Evolutionary conservation across 345 rosid genomes (phyloP), one percentile per base, ranked within the genome.

Genomic region (Nephelium lappaceum): DNA sequence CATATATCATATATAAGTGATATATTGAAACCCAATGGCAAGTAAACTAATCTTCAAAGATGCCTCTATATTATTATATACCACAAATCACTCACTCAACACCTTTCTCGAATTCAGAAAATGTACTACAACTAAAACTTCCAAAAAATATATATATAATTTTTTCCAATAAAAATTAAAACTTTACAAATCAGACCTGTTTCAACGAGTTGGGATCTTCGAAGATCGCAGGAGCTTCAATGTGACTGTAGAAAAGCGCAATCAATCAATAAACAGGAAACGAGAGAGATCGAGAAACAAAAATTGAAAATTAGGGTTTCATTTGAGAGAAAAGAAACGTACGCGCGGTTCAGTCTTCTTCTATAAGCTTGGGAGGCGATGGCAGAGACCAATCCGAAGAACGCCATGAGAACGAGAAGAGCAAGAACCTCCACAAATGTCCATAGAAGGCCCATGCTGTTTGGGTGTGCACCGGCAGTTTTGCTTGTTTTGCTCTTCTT

Each of bases 201-300:
- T 90, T 92, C 69, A 88, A 81, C 2, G 97, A 90, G 79, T 78
- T 90, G 8, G 97, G 98, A 91, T 93, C 98, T 83, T 96, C 93
- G 73, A 96, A 86, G 73, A 88, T 45, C 60, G 88, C 89, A 67
- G 90, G 81, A 24, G 84, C 87, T 71, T 88, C 95, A 51, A 88
- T 85, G 70, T 89, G 91, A 75, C 99, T 95, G 76, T 1, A 75
- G 78, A 75, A 69, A 42, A 63, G 12, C 64, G 27, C 8, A 68
- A 62, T 49, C 8, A 68, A 62, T 49, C 53, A 64, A 61, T 58
- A 23, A 69, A 41, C 36, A 53, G 21, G 58, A 24, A 45, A 9
- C 42, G 31, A n/a, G 11, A 63, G 57, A 71, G 70, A 61, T 21
- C 47, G 11, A n/a, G 9, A 68, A 74, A 14, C 7, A 7, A 36